These are phyloP conservation scores for Castanopsis chinensis DNA, from an alignment of 306 rosid genomes.

Conservation along the genomic window DNA sequence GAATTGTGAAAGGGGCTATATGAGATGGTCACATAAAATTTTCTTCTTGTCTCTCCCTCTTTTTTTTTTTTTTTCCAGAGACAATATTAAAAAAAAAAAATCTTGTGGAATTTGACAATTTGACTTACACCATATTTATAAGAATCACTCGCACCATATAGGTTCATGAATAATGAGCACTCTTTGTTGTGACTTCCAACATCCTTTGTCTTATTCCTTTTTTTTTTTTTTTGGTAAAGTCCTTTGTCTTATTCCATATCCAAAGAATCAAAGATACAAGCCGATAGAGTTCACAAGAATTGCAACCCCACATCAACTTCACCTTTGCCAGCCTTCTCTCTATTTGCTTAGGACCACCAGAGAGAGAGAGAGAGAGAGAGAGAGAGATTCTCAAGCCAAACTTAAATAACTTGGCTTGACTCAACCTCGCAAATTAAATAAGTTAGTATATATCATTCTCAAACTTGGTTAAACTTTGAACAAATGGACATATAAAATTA, in stretches of 20 bases:
- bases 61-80: not conserved
- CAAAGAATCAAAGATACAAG: conserved; percentile 11
- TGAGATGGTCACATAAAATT: too few species aligned
- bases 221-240: too few species aligned
- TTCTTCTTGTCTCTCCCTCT: too few species aligned
- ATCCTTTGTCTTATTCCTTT: conserved; percentile 7
- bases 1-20: too few species aligned
- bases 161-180: conserved; percentile 27
- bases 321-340: not conserved
- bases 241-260: conserved; percentile 4
- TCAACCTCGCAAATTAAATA: not conserved
- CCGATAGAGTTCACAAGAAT: conserved; percentile 3
- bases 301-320: conserved; percentile 17
- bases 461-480: not conserved
- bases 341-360: conserved; percentile 9
- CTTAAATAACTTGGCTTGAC: not conserved
- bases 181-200: conserved; percentile 5
- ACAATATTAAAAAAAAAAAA: not conserved
- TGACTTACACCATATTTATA: not conserved
- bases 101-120: not conserved
- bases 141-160: not conserved
- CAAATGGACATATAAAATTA: too few species aligned
- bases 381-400: not conserved
- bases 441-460: not conserved
- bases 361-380: not conserved